These are phyloP conservation scores for Mycena amicta DNA, from an alignment of 768 basidiomycete species.

Conservation along the genomic window DNA sequence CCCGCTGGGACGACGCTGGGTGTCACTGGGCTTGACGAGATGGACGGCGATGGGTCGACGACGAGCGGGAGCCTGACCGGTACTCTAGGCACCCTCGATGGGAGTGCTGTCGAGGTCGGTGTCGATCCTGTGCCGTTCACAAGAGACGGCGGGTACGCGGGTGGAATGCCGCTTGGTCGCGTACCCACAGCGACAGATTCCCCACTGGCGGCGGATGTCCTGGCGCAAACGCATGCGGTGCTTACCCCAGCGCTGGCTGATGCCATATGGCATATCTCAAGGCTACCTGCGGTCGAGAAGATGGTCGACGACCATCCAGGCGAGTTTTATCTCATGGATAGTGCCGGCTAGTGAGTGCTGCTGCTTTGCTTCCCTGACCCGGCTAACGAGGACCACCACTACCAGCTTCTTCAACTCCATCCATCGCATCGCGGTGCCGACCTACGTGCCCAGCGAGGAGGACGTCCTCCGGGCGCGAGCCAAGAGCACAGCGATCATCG, in stretches of 20 bases:
- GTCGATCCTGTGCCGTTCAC: slow-evolving; percentile 18
- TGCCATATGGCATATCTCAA: slow-evolving; percentile 53
- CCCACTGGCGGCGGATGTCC: slow-evolving; percentile 12
- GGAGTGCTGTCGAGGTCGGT: slow-evolving; percentile 3
- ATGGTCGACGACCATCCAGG: slow-evolving; percentile 35
- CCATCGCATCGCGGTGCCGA: slow-evolving; percentile 72
- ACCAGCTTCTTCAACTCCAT: slow-evolving; percentile 84
- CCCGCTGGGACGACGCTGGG: slow-evolving; percentile 1
- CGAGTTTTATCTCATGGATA: slow-evolving; percentile 82
- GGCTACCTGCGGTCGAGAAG: slow-evolving; percentile 43
- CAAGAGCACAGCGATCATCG: slow-evolving; percentile 88
- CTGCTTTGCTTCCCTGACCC: slow-evolving; percentile 17
- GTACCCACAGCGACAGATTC: background rate
- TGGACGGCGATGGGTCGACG: background rate
- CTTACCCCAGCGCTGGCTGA: slow-evolving; percentile 48
- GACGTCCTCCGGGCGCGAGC: slow-evolving; percentile 86
- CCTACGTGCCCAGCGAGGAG: slow-evolving; percentile 81
- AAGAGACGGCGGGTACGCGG: background rate
- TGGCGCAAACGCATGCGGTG: slow-evolving; percentile 44
- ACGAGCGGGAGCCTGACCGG: background rate
- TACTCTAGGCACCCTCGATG: background rate
- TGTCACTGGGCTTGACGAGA: background rate
- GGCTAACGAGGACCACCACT: background rate
- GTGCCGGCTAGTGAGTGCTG: slow-evolving; percentile 17
- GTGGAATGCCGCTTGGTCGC: background rate